These are phyloP conservation scores for Penicillium waksmanii DNA, from an alignment of 495 filamentous ascomycete species.

Conservation along the genomic window DNA sequence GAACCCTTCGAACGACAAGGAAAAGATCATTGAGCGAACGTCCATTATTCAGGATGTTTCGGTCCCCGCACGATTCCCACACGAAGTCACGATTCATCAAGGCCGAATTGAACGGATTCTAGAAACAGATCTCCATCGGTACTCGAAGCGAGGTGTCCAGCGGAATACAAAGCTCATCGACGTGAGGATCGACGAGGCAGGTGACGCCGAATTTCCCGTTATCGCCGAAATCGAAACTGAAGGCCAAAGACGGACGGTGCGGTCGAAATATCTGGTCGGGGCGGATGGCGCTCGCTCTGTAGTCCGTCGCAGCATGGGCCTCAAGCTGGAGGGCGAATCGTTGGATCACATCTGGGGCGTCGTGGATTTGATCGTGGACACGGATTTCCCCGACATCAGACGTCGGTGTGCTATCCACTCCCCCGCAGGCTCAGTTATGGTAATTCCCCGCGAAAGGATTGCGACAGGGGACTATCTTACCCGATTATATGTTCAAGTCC, in stretches of 20 bases:
- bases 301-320: slow-evolving; percentile 60
- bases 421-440: slow-evolving; percentile 67
- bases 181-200: slow-evolving; percentile 59
- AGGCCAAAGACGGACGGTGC: slow-evolving; percentile 50
- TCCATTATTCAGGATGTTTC: slow-evolving; percentile 50
- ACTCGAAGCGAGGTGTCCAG: slow-evolving; percentile 55
- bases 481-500: slow-evolving; percentile 65
- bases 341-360: slow-evolving; percentile 70
- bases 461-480: slow-evolving; percentile 61
- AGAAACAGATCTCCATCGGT: slow-evolving; percentile 54
- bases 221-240: slow-evolving; percentile 42
- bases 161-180: slow-evolving; percentile 55
- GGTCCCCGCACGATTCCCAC: slow-evolving; percentile 51
- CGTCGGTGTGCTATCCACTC: slow-evolving; percentile 69
- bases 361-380: slow-evolving; percentile 66
- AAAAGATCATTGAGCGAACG: slow-evolving; percentile 56
- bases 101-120: slow-evolving; percentile 65
- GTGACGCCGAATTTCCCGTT: slow-evolving; percentile 55
- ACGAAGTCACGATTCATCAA: slow-evolving; percentile 64
- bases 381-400: slow-evolving; percentile 73
- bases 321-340: slow-evolving; percentile 62
- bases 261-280: slow-evolving; percentile 68
- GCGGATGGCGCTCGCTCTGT: slow-evolving; percentile 70
- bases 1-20: slow-evolving; percentile 51
- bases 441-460: slow-evolving; percentile 68